Evolutionary conservation across 202 grass and related monocot genomes (phyloP), one percentile per base, ranked within the genome.

Genomic region (Bolboschoenoplectus hybrid): DNA sequence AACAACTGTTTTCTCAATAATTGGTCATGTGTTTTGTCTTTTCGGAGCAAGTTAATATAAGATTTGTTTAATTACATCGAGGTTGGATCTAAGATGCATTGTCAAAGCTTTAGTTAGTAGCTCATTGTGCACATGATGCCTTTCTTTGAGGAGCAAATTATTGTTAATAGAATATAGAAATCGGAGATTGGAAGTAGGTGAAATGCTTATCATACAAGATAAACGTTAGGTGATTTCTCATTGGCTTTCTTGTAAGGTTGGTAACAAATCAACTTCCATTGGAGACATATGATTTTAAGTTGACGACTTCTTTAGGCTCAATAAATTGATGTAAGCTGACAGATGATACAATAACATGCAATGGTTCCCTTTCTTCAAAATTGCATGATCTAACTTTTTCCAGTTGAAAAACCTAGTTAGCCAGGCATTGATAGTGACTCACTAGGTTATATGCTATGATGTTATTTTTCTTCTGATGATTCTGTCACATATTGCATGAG

Each of bases 241-340:
- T 79, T 56, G 35, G 14, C 38, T 80, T 80, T 60, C 75, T 80
- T 80, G 36, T 41, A 60, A 80, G 75, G 53, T 80, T 80, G 75
- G 53, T 14, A 80, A 80, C 43, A 14, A 60, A 80, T 80, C 75
- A 14, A 34, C 3, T 53, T 45, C 38, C 68, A 50, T 46, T 14
- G 62, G 9, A 74, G 38, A 44, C 10, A 43, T 19, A 80, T 17
- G 14, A 80, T 65, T 7, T 56, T 38, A 53, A 56, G 49, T 74
- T 52, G n/a, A 52, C 8, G 71, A 32, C 19, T 41, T 43, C 7
- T 60, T 79, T 60, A 38, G 50, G 32, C 51, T 52, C 19, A 53
- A 52, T 55, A 3, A 20, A 55, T 55, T 53, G 38, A 14, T 47
- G 14, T 55, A 76, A 5, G 16, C 43, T 1, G 2, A 47, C 44